phyloP scores from a whole-genome alignment of 2,329 filamentous ascomycete species.

The Colletotrichum acutatum region DNA sequence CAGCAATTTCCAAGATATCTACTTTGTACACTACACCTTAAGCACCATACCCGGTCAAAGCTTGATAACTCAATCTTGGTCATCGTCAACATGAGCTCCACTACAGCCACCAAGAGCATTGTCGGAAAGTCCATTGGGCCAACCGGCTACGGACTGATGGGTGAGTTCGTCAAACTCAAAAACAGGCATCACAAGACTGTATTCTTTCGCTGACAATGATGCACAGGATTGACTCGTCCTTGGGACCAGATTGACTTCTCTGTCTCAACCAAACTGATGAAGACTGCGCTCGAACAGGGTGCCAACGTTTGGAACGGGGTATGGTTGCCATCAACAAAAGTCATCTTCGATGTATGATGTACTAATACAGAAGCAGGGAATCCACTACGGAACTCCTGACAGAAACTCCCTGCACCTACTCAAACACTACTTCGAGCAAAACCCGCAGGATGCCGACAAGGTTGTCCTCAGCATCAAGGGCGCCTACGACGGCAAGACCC shows the following conservation, averaged over 20 bases:
- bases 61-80: no score
- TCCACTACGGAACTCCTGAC: constrained; percentile 60
- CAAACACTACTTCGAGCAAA: constrained; percentile 63
- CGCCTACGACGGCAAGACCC: constrained; percentile 44
- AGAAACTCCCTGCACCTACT: constrained; percentile 64
- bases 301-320: constrained; percentile 36
- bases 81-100: no score
- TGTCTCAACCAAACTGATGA: constrained; percentile 23
- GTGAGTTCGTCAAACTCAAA: constrained; percentile 1
- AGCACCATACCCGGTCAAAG: no score
- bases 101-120: no score
- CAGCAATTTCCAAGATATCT: no score
- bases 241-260: constrained; percentile 1
- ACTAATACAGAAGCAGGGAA: neutral
- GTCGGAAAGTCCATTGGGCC: neutral
- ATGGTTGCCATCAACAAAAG: neutral
- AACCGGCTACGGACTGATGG: neutral
- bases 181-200: neutral
- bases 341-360: neutral
- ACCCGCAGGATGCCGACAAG: constrained; percentile 66
- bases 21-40: no score
- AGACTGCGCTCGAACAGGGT: constrained; percentile 32
- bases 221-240: no score
- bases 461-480: constrained; percentile 68
- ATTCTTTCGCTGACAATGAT: no score